phyloP scores from a whole-genome alignment of 805 yeast genomes.

The Crinitomyces ghanaensis region DNA sequence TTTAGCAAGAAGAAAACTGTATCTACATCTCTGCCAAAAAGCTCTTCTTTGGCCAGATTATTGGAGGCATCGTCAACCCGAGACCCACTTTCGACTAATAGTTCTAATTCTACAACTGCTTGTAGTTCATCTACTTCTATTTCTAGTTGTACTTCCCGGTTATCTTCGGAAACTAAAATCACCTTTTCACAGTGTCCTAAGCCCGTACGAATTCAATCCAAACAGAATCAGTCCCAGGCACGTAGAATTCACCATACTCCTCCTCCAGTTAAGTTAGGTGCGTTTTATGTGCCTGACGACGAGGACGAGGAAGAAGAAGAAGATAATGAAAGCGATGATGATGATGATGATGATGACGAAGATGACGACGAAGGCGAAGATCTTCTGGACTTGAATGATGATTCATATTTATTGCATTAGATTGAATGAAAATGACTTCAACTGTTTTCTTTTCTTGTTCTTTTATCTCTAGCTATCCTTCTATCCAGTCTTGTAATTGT shows the following conservation, averaged over 20 bases:
- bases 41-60: no score
- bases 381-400: background rate
- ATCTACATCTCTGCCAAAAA: no score
- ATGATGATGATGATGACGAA: slow-evolving; percentile 6
- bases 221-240: no score
- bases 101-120: background rate
- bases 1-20: no score
- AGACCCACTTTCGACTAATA: no score
- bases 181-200: slow-evolving; percentile 6
- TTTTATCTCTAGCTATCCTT: slow-evolving; percentile 1
- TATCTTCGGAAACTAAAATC: no score
- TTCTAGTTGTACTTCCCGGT: no score
- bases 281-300: slow-evolving; percentile 2
- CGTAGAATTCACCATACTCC: slow-evolving; percentile 5
- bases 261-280: slow-evolving; percentile 3
- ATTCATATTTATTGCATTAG: slow-evolving; percentile 1
- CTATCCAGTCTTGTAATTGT: background rate
- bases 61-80: no score
- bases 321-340: slow-evolving; percentile 10
- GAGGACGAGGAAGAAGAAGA: slow-evolving; percentile 9
- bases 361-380: slow-evolving; percentile 11
- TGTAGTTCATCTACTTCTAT: no score
- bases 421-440: background rate
- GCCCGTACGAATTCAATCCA: slow-evolving; percentile 1
- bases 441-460: background rate